Evolutionary conservation across 495 filamentous ascomycete species (phyloP).

Genomic region (Lentithecium fluviatile): DNA sequence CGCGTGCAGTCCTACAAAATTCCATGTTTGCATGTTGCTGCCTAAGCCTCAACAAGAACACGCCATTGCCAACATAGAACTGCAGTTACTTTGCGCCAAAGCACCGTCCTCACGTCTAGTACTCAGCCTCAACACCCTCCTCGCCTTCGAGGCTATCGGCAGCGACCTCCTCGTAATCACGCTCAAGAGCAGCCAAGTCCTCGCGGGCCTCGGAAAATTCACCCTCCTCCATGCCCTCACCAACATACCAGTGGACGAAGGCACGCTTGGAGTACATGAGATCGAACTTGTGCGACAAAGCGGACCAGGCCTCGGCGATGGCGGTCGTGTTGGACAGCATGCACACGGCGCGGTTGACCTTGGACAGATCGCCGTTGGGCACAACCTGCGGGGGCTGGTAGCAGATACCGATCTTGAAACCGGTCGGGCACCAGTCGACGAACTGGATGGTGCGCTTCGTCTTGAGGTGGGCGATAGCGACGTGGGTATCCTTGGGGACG

Average conservation of each 20-base stretch:
- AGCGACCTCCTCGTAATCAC: slow-evolving; percentile 98
- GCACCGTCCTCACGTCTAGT: slow-evolving; percentile 61
- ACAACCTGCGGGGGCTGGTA: slow-evolving; percentile 95
- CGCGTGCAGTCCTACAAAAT: too few species aligned
- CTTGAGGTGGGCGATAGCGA: slow-evolving; percentile 91
- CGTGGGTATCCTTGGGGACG: slow-evolving; percentile 90
- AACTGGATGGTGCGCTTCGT: slow-evolving; percentile 98
- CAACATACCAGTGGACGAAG: slow-evolving; percentile 99
- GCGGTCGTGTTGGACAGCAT: slow-evolving; percentile 99
- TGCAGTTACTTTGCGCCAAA: background rate
- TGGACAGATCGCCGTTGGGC: slow-evolving; percentile 93
- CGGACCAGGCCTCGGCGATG: slow-evolving; percentile 97
- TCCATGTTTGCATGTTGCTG: too few species aligned
- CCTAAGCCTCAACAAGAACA: too few species aligned
- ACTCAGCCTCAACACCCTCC: slow-evolving; percentile 88
- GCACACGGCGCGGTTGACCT: slow-evolving; percentile 97
- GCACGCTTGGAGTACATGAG: slow-evolving; percentile 99
- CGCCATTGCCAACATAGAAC: background rate
- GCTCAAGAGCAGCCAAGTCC: slow-evolving; percentile 95
- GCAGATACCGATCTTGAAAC: slow-evolving; percentile 99
- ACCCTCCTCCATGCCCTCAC: slow-evolving; percentile 99
- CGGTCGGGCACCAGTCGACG: slow-evolving; percentile 99
- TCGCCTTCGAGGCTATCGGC: slow-evolving; percentile 92
- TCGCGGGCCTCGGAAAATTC: slow-evolving; percentile 99
- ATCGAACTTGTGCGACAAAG: slow-evolving; percentile 97